Evolutionary conservation across 139 green algal species (phyloP), one percentile per base, ranked within the genome.

Genomic region (Cymbomonas tetramitiformis): DNA sequence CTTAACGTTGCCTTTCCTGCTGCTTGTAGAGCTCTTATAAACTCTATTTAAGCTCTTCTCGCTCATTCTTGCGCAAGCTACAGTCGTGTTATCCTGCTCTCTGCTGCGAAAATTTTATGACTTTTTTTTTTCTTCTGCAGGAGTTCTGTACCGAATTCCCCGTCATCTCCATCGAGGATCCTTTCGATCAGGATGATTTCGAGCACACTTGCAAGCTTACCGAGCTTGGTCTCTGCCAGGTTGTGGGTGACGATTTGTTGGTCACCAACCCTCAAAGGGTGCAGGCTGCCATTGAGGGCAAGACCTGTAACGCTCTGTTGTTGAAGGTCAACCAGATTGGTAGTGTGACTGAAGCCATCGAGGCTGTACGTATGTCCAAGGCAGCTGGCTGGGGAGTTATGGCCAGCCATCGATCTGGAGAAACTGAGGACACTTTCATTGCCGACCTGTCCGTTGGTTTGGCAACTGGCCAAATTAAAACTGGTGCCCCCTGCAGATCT

Each of bases 271-370:
- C 86, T 38, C 77, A 59, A 40, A 78, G 86, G 39, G 85, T 98
- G 31, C 70, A 87, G 74, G 81, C 76, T 26, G 86, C 76, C 57
- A 96, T 98, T 55, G 87, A 95, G 65, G 75, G 68, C 32, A 97
- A 96, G 80, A 66, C 76, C 7, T 87, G 79, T 75, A 95, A 96
- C 62, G 92, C 92, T 7, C 80, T 99, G 62, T 79, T 99, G 67
- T 78, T 98, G 58, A 97, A 98, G 86, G 81, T 95, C 31, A 97
- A 96, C 81, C 90, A 98, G 80, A 99, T 99, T 58, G 91, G 91
- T 41, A 80, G 77, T 24, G 68, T 99, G 7, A 88, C 80, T 18
- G 91, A 99, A 78, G 85, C 84, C 33, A 97, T 98, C 62, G 72
- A 96, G 75, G 89, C 86, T 12, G 83, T 95, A 28, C 67, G 77